These are phyloP conservation scores for Rubroshorea leprosula DNA, from an alignment of 345 rosid genomes.

Conservation along the genomic window DNA sequence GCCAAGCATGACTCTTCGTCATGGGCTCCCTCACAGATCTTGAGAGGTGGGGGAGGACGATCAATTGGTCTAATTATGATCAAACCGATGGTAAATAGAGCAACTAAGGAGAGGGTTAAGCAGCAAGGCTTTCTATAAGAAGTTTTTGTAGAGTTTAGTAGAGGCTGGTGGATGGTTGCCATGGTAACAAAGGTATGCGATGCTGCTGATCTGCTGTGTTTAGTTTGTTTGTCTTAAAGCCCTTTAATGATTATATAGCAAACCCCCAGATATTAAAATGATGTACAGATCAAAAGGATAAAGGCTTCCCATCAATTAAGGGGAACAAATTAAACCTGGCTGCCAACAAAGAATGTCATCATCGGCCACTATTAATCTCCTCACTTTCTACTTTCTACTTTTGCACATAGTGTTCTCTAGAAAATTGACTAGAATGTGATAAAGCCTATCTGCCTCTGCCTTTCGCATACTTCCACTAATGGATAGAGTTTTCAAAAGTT, in stretches of 20 bases:
- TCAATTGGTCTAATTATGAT: constrained; percentile 9
- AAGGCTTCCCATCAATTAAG: too few relatives aligned
- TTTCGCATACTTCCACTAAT: too few relatives aligned
- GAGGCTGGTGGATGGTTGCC: constrained; percentile 36
- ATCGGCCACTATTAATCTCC: too few relatives aligned
- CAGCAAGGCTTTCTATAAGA: constrained; percentile 26
- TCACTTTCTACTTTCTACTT: too few relatives aligned
- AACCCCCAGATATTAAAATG: too few relatives aligned
- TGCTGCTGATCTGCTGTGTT: neutral
- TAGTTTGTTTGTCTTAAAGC: neutral
- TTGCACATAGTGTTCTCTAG: too few relatives aligned
- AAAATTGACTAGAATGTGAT: too few relatives aligned
- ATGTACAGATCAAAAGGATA: too few relatives aligned
- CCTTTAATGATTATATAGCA: constrained; percentile 11
- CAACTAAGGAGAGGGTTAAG: constrained; percentile 32
- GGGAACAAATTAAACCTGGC: too few relatives aligned
- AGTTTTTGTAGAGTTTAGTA: constrained; percentile 32
- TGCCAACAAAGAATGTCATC: too few relatives aligned
- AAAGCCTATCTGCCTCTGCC: too few relatives aligned
- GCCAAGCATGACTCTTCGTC: constrained; percentile 37
- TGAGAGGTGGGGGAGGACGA: constrained; percentile 9
- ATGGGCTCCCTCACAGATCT: constrained; percentile 33
- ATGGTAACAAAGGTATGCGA: constrained; percentile 11
- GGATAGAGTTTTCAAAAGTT: too few relatives aligned
- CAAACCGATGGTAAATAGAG: constrained; percentile 23